Evolutionary conservation across 805 yeast species (phyloP), one percentile per base, ranked within the genome.

Genomic region (Saccharomyces paradoxus): DNA sequence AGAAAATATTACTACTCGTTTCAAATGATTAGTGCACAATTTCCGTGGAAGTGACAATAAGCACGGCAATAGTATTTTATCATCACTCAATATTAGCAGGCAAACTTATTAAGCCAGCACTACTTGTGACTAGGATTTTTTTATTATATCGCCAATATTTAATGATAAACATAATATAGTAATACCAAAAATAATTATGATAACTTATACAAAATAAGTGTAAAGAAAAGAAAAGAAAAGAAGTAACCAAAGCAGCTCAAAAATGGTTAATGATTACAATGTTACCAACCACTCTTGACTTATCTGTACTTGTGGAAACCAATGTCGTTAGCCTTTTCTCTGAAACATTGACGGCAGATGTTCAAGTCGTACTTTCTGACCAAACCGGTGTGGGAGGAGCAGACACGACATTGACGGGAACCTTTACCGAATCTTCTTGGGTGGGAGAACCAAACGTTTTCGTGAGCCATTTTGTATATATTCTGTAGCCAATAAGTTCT

Each of bases 371-470:
- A 94, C 85, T 94, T 94, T 89, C 99, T 92, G 86, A 94, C 89
- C 79, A 94, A 88, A 85, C 98, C 98, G 71, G 89, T 79, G 91
- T 92, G 97, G 80, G 98, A 89, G 73, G 96, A 83, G 78, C 96
- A 89, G 84, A 92, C 91, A 80, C 98, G 94, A 85, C 98, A 94
- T 83, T 89, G 94, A 83, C 99, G 96, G 74, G 98, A 88, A 82
- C 99, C 99, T 89, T 94, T 94, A 81, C 99, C 99, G 90, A 83
- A 92, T 81, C 87, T 91, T 89, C 98, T 89, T 86, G 99, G 99
- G 96, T 94, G 99, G 78, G 98, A 91, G 86, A 80, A 94, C 99
- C 99, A 94, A 86, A 92, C 96, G 90, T 89, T 86, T 86, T 89
- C 97, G 97, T 91, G 98, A 87, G 97, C 97, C 98, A 91, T 91